Conservation (phyloP, 2,329 filamentous ascomycete genomes). For the Monascus ruber region DNA sequence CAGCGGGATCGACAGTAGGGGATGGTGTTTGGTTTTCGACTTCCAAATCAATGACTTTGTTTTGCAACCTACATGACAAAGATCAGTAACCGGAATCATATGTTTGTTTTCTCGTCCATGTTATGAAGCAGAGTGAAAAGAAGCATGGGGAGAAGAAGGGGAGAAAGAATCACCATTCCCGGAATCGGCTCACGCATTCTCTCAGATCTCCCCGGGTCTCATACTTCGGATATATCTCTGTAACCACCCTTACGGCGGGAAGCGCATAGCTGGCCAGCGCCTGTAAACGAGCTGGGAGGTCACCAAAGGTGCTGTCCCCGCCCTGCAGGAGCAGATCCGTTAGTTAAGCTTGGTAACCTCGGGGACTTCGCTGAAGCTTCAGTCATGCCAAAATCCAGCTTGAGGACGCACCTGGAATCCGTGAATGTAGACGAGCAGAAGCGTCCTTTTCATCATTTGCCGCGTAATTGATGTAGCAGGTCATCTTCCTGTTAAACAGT, state of each 20-base stretch:
- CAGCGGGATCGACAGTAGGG: slow-evolving; percentile 75
- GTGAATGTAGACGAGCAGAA: slow-evolving; percentile 38
- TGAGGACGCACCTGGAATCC: slow-evolving; percentile 34
- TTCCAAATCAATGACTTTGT: slow-evolving; percentile 90
- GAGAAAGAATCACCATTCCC: slow-evolving; percentile 33
- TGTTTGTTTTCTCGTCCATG: no score
- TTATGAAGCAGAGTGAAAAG: no score
- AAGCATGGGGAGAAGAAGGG: no score
- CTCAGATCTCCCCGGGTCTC: slow-evolving; percentile 38
- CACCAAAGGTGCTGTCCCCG: slow-evolving; percentile 37
- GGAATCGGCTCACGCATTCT: slow-evolving; percentile 34
- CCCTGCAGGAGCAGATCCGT: slow-evolving; percentile 23
- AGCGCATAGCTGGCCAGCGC: slow-evolving; percentile 31
- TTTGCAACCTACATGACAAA: slow-evolving; percentile 53
- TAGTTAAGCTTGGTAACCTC: slow-evolving; percentile 1
- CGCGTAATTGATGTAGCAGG: not conserved
- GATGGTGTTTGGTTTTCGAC: slow-evolving; percentile 68
- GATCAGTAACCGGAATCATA: not conserved
- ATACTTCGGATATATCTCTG: slow-evolving; percentile 38
- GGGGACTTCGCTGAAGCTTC: not conserved
- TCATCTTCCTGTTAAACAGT: not conserved
- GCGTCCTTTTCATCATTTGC: slow-evolving; percentile 32
- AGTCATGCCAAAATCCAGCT: no score
- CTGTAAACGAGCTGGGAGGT: slow-evolving; percentile 34
- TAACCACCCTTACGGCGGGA: slow-evolving; percentile 29